Conservation (phyloP, 768 basidiomycete species). For the Fibroporia radiculosa region DNA sequence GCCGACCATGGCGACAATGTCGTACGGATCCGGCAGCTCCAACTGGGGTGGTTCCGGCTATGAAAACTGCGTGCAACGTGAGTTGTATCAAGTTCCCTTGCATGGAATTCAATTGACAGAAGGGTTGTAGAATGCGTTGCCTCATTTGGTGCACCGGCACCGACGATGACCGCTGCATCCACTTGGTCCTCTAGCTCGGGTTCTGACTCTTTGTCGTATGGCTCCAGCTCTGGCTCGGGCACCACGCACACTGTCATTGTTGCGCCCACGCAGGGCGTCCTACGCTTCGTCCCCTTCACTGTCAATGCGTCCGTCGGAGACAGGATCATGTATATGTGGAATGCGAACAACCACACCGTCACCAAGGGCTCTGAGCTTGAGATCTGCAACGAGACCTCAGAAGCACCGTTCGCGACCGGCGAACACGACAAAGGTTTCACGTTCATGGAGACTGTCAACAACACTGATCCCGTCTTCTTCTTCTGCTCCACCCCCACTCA, state of each 20-base stretch:
- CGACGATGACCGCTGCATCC: slow-evolving; percentile 17
- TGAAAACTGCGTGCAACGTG: slow-evolving; percentile 64
- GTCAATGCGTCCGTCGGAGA: slow-evolving; percentile 72
- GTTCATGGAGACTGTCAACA: slow-evolving; percentile 67
- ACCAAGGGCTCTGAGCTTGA: slow-evolving; percentile 64
- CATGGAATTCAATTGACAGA: slow-evolving; percentile 2
- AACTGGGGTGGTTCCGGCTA: slow-evolving; percentile 54
- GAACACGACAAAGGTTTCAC: slow-evolving; percentile 53
- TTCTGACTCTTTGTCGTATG: slow-evolving; percentile 9
- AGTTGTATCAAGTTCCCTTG: slow-evolving; percentile 19
- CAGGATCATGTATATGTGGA: slow-evolving; percentile 72
- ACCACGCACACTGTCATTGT: slow-evolving; percentile 71
- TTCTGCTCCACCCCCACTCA: slow-evolving; percentile 66
- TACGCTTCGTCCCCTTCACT: slow-evolving; percentile 70
- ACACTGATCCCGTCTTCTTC: slow-evolving; percentile 67
- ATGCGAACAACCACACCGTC: slow-evolving; percentile 74
- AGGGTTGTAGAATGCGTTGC: slow-evolving; percentile 52
- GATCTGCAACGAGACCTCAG: slow-evolving; percentile 67
- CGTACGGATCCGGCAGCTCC: slow-evolving; percentile 56
- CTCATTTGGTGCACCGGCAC: slow-evolving; percentile 37
- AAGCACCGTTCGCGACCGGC: slow-evolving; percentile 58
- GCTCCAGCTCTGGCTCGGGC: slow-evolving; percentile 40
- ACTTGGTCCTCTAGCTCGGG: slow-evolving; percentile 11
- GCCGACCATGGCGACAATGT: slow-evolving; percentile 9
- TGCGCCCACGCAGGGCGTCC: slow-evolving; percentile 67